Evolutionary conservation across 257 asterid species (phyloP).

Genomic region (Verbascum thapsus): DNA sequence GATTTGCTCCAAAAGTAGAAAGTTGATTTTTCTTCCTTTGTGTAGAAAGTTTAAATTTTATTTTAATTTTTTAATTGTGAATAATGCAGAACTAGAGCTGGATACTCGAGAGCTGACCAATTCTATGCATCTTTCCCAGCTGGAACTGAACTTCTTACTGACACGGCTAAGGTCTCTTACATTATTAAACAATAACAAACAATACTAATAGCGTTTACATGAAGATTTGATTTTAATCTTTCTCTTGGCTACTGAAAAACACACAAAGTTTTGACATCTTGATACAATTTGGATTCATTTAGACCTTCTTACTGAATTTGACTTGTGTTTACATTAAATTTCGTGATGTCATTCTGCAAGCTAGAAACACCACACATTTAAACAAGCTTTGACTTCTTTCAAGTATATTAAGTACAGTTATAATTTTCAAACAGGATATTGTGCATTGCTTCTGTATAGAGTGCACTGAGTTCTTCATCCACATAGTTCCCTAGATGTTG

Average conservation of each 20-base stretch:
- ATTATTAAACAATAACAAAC: not conserved
- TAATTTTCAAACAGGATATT: not conserved
- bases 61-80: constrained; percentile 23
- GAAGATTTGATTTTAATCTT: not conserved
- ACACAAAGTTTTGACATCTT: not conserved
- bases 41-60: not conserved
- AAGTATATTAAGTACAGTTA: not conserved
- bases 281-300: not conserved
- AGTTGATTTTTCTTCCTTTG: constrained; percentile 10
- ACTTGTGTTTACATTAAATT: not conserved
- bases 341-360: not conserved
- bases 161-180: constrained; percentile 67
- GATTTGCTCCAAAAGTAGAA: not conserved
- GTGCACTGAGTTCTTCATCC: not conserved
- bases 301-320: not conserved
- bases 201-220: not conserved
- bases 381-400: constrained; percentile 12
- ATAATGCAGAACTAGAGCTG: constrained; percentile 82
- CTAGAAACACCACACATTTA: not conserved
- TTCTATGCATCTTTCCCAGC: constrained; percentile 95
- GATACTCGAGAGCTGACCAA: constrained; percentile 89
- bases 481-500: not conserved
- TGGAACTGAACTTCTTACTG: constrained; percentile 90
- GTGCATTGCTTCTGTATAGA: not conserved
- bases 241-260: constrained; percentile 4